phyloP scores from a whole-genome alignment of 2,329 filamentous ascomycete species.

The Trichoderma sp. region DNA sequence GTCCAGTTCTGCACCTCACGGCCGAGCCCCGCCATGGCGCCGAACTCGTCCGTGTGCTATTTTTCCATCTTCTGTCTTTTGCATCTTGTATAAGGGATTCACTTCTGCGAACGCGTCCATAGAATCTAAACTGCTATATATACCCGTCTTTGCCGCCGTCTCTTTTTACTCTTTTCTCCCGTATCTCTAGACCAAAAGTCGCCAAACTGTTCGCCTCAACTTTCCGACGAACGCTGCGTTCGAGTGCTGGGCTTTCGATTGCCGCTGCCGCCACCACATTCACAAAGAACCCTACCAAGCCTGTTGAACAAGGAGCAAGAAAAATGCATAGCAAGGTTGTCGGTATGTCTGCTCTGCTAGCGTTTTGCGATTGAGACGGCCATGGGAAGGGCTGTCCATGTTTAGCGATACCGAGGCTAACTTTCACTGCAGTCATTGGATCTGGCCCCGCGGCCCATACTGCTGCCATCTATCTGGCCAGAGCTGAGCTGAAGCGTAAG shows the following conservation, averaged over 20 bases:
- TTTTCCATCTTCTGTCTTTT: not conserved
- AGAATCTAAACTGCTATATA: not conserved
- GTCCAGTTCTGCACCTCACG: not conserved
- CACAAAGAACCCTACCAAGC: conserved; percentile 40
- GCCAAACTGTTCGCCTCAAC: conserved; percentile 91
- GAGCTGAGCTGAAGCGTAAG: conserved; percentile 84
- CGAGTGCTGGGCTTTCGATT: conserved; percentile 70
- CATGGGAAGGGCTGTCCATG: not conserved
- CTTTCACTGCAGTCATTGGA: conserved; percentile 61
- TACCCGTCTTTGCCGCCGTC: not conserved
- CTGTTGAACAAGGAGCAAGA: conserved; percentile 40
- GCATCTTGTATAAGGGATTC: not conserved
- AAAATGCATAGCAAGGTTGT: conserved; percentile 94
- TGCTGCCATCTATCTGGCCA: conserved; percentile 90
- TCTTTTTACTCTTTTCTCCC: not conserved
- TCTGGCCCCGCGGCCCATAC: conserved; percentile 98
- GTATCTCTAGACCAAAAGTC: conserved; percentile 29
- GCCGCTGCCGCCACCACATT: conserved; percentile 65
- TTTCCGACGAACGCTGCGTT: conserved; percentile 73
- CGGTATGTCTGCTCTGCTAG: conserved; percentile 53
- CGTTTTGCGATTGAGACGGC: not conserved
- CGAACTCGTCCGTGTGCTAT: not conserved
- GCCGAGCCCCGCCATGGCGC: conserved; percentile 1
- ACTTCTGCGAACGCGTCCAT: conserved; percentile 5
- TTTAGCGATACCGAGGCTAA: not conserved